Evolutionary conservation across 23 red algal species (phyloP), one percentile per base, ranked within the genome.

Genomic region (Pyropia yezoensis): DNA sequence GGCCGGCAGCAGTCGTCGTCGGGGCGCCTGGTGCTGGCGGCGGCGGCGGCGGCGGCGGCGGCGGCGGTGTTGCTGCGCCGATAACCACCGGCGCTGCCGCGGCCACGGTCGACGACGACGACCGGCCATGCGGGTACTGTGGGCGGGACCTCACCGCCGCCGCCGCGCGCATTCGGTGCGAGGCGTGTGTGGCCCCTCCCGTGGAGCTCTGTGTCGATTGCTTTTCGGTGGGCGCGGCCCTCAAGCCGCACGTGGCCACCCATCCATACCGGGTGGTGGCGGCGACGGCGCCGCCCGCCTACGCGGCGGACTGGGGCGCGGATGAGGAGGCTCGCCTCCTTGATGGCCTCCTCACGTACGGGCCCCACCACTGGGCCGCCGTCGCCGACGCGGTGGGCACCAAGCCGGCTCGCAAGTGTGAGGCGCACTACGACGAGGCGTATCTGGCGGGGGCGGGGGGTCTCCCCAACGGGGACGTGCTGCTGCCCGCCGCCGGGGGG

Each of bases 241-340:
- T 84, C 16, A 50, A 71, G 29, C 94, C 94, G 16, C 94, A 98
- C 76, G 33, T 49, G 3, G 19, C 65, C 1, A 49, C 47, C 21
- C 94, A 98, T 59, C 76, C 85, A 11, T 98, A 91, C 62, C 74
- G 85, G 19, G 74, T 91, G 47, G 76, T 91, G 18, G 53, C 60
- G 16, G 17, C 49, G 14, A 53, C 71, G 18, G 21, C 14, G 47
- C 28, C 65, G 54, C 62, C 56, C 27, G 62, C 88, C 17, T 91
- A 78, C 50, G 59, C 60, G 13, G 33, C 59, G 12, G 91, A 79
- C 39, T 98, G 94, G 94, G 67, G 67, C 5, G 82, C 76, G 4
- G 62, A 75, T 14, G 86, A 98, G 59, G 94, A 98, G 80, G 49
- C 52, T 13, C 80, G 83, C 11, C 62, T 98, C 24, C 61, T 98